phyloP scores from a whole-genome alignment of 345 rosid genomes.

The Euphorbia pulcherrima region DNA sequence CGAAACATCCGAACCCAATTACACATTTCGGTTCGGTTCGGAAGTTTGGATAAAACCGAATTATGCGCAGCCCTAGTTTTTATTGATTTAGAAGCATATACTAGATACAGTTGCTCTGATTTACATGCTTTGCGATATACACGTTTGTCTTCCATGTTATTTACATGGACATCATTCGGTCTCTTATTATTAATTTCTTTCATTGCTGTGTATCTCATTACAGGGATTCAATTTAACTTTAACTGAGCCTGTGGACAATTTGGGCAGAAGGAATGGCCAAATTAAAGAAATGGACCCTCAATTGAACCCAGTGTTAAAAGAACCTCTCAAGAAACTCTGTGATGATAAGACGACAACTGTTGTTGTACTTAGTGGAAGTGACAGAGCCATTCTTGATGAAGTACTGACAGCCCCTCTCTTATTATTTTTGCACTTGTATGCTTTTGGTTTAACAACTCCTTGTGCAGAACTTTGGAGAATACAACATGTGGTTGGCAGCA shows the following conservation, averaged over 20 bases:
- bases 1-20: too few relatives aligned
- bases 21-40: too few relatives aligned
- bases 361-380: conserved; percentile 56
- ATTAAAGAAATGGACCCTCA: conserved; percentile 49
- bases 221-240: conserved; percentile 53
- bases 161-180: background rate
- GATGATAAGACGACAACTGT: conserved; percentile 43
- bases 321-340: conserved; percentile 41
- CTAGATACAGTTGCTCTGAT: background rate
- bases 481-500: conserved; percentile 57
- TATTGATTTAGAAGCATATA: background rate
- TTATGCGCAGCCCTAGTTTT: too few relatives aligned
- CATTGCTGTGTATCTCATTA: conserved; percentile 14
- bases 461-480: conserved; percentile 51
- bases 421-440: background rate
- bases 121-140: background rate
- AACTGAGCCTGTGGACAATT: conserved; percentile 40
- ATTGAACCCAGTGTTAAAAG: conserved; percentile 40
- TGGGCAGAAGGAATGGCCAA: conserved; percentile 43
- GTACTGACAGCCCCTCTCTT: conserved; percentile 26
- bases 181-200: background rate
- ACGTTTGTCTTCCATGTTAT: background rate
- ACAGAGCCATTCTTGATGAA: conserved; percentile 45
- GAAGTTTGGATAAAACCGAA: too few relatives aligned
- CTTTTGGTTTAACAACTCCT: conserved; percentile 14